phyloP scores from a whole-genome alignment of 805 yeast genomes.

The Yamadazyma nakazawae region DNA sequence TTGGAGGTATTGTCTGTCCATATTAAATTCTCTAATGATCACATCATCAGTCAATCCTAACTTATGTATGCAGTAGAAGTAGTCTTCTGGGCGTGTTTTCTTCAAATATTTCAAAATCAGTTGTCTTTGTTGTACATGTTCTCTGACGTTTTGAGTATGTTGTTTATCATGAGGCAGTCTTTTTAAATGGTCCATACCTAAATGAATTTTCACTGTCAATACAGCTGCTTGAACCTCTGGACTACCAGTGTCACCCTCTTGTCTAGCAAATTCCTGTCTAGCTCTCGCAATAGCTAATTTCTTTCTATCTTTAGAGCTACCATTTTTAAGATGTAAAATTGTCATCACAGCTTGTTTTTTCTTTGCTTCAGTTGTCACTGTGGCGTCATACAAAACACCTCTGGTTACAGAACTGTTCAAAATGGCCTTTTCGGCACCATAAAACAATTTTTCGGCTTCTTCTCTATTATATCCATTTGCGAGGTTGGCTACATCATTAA shows the following conservation, averaged over 20 bases:
- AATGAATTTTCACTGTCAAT: slow-evolving; percentile 75
- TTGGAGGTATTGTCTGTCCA: slow-evolving; percentile 75
- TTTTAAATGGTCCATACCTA: slow-evolving; percentile 66
- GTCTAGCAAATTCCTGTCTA: slow-evolving; percentile 72
- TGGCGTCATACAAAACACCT: slow-evolving; percentile 29
- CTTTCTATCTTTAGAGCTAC: slow-evolving; percentile 54
- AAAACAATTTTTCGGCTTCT: slow-evolving; percentile 73
- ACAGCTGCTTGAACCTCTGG: slow-evolving; percentile 96
- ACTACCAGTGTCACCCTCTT: slow-evolving; percentile 90
- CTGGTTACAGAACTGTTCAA: slow-evolving; percentile 32
- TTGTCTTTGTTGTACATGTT: slow-evolving; percentile 88
- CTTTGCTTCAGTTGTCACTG: slow-evolving; percentile 39
- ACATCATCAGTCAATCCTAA: slow-evolving; percentile 83
- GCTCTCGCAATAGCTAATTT: slow-evolving; percentile 64
- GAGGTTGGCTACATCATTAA: slow-evolving; percentile 56
- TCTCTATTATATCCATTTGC: slow-evolving; percentile 54
- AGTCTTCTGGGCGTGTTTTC: slow-evolving; percentile 72
- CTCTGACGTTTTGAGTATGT: slow-evolving; percentile 68
- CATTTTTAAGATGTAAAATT: slow-evolving; percentile 70
- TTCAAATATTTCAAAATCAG: slow-evolving; percentile 77
- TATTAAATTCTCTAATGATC: slow-evolving; percentile 73
- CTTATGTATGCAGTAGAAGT: slow-evolving; percentile 82
- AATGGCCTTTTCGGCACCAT: slow-evolving; percentile 70
- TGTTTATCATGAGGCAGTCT: slow-evolving; percentile 69
- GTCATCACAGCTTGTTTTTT: slow-evolving; percentile 70